phyloP scores from a whole-genome alignment of 768 basidiomycete genomes.

The Dacryopinax spathularia region DNA sequence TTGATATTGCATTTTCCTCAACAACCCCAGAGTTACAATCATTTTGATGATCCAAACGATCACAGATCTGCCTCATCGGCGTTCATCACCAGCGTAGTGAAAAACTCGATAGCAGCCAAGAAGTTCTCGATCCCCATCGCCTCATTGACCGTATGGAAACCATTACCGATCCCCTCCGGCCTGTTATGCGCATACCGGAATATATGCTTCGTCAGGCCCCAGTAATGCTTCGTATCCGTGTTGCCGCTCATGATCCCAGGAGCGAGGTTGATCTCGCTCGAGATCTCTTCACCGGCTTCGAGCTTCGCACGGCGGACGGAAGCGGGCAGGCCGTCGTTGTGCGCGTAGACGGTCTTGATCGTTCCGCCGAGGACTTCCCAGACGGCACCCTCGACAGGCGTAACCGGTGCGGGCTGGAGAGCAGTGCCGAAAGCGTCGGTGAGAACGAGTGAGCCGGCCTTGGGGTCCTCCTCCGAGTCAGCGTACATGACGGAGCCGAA shows the following conservation, averaged over 20 bases:
- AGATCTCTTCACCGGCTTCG: background rate
- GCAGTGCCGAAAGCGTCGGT: slow-evolving; percentile 35
- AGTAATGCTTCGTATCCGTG: slow-evolving; percentile 41
- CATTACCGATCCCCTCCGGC: background rate
- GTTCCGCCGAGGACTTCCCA: slow-evolving; percentile 46
- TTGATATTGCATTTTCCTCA: too few species aligned
- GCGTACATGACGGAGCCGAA: slow-evolving; percentile 35
- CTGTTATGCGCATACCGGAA: slow-evolving; percentile 40
- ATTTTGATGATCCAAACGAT: background rate
- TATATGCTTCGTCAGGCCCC: slow-evolving; percentile 43
- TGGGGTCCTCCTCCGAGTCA: slow-evolving; percentile 17
- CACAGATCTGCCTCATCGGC: slow-evolving; percentile 34
- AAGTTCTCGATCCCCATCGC: slow-evolving; percentile 35
- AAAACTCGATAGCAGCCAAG: slow-evolving; percentile 54
- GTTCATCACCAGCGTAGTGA: slow-evolving; percentile 51
- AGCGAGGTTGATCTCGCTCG: slow-evolving; percentile 19
- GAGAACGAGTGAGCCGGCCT: slow-evolving; percentile 37
- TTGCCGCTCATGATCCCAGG: slow-evolving; percentile 26
- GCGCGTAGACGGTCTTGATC: slow-evolving; percentile 35
- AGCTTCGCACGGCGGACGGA: background rate
- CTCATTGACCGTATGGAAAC: slow-evolving; percentile 1
- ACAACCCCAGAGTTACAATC: background rate
- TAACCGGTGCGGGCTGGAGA: slow-evolving; percentile 55
- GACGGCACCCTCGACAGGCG: slow-evolving; percentile 28
- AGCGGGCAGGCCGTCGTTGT: slow-evolving; percentile 5